Evolutionary conservation across 2,329 filamentous ascomycete genomes (phyloP), one percentile per base, ranked within the genome.

Genomic region (Tolypocladium tropicale): DNA sequence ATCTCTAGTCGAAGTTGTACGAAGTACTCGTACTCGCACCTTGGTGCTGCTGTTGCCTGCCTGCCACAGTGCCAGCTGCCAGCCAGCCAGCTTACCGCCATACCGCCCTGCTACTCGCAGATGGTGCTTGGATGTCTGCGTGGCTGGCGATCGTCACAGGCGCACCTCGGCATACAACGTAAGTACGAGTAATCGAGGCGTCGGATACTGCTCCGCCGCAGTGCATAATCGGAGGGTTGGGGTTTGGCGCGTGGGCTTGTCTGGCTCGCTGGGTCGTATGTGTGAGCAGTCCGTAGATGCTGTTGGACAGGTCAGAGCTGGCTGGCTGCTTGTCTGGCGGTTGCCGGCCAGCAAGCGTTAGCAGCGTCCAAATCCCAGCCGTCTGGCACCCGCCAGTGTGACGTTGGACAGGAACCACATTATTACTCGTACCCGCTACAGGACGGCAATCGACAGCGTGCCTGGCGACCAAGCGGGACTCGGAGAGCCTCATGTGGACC

Each of bases 401-500:
- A 59, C 58, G 53, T 56, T 54, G 54, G 32, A 49, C 39, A 55
- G 52, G 54, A 53, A 56, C 54, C 58, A 56, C 56, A 53, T 56
- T 49, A 53, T 16, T 56, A 53, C 56, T 55, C 52, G 55, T 56
- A 53, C 56, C 57, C 52, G 55, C 56, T 49, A 53, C 54, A 52
- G 32, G 36, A 53, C 58, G 58, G 56, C 54, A 59, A 53, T 59
- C 58, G 52, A 58, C 51, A 46, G 37, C 49, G 57, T 58, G 41
- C 57, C 57, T 58, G 57, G 53, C 54, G 33, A 51, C 34, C 33
- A 58, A 53, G 56, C 58, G 58, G 58, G 58, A 55, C 58, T 58
- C 53, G 56, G 57, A 61, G 59, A 61, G 59, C 58, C 59, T 61
- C 59, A 61, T 57, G 59, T 61, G 59, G 59, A 60, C 58, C n/a